Percentiles rank a stretch among this genome's conserved stretches.
Evolutionary conservation across 148 eudicot species (phyloP).

Genomic region (Chenopodium formosanum): DNA sequence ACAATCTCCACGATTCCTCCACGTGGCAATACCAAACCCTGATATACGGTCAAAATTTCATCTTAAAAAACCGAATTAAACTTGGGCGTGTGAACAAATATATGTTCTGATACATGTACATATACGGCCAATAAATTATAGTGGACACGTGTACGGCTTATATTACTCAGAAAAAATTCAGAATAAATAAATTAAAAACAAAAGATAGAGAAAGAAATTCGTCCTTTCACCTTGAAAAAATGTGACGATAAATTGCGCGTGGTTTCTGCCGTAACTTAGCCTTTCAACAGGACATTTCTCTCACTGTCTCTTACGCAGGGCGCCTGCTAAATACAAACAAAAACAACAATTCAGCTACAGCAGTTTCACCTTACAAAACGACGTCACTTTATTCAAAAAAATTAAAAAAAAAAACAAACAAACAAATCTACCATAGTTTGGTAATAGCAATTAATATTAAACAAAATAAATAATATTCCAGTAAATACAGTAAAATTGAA

Average conservation of each 20-base stretch:
- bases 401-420: too few species aligned
- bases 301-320: not conserved
- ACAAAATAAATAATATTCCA: too few species aligned
- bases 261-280: constrained; percentile 21
- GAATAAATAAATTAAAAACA: not conserved
- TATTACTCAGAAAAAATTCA: not conserved
- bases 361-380: constrained; percentile 13
- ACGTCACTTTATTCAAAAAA: not conserved
- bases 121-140: not conserved
- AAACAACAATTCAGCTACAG: constrained; percentile 28
- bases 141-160: constrained; percentile 24
- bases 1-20: not conserved
- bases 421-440: not conserved
- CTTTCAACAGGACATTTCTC: not conserved
- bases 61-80: not conserved
- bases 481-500: too few species aligned
- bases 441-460: too few species aligned
- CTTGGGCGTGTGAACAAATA: not conserved
- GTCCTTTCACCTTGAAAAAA: not conserved
- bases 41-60: not conserved
- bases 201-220: not conserved
- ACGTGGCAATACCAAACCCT: not conserved
- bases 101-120: not conserved
- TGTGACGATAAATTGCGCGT: constrained; percentile 12
- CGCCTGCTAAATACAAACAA: constrained; percentile 17